Conservation (phyloP, 2,329 filamentous ascomycete genomes). For the Fusarium sp. region DNA sequence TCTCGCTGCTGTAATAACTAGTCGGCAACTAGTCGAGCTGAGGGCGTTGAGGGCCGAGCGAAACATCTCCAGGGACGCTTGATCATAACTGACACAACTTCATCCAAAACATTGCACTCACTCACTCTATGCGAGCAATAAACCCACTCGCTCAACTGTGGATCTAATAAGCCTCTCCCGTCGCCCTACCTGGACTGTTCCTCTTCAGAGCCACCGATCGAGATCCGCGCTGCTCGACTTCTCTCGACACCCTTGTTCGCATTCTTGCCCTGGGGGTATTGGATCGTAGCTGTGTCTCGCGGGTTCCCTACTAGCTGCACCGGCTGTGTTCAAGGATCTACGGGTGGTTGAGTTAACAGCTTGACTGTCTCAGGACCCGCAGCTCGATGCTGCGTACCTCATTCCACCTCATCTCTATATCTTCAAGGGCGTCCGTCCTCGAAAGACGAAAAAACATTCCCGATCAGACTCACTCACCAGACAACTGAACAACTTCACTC, state of each 20-base stretch:
- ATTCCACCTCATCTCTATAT: conserved; percentile 54
- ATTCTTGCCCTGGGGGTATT: conserved; percentile 42
- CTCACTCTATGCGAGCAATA: conserved; percentile 40
- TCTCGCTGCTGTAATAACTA: conserved; percentile 30
- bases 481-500: conserved; percentile 15
- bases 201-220: conserved; percentile 34
- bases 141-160: conserved; percentile 35
- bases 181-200: conserved; percentile 35
- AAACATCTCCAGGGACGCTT: conserved; percentile 36
- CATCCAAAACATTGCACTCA: conserved; percentile 29
- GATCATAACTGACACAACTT: conserved; percentile 32
- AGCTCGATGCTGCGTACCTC: conserved; percentile 46
- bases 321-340: conserved; percentile 44
- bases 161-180: conserved; percentile 42
- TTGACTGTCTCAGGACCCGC: conserved; percentile 48
- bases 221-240: conserved; percentile 29
- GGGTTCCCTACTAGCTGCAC: conserved; percentile 44
- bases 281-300: conserved; percentile 48
- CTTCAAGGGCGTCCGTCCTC: conserved; percentile 51
- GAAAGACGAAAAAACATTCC: conserved; percentile 47
- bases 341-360: conserved; percentile 47
- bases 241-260: conserved; percentile 43
- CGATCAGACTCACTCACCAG: conserved; percentile 45
- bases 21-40: conserved; percentile 24
- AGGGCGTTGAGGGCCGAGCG: conserved; percentile 31